Evolutionary conservation across 2,329 filamentous ascomycete species (phyloP).

Genomic region (Coleophoma eucalyptorum): DNA sequence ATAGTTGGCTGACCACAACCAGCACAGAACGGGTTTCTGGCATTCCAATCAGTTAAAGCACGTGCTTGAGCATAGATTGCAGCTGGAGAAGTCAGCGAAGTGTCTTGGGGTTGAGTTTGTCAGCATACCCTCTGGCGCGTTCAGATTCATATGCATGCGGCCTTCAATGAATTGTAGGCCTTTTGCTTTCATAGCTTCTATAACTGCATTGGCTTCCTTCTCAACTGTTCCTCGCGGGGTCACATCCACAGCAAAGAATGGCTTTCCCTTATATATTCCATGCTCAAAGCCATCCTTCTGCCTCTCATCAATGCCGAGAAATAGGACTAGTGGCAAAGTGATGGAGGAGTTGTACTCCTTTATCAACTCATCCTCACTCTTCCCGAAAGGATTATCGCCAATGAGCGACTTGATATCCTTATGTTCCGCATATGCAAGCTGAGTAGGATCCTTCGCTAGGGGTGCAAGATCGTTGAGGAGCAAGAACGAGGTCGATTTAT

Average conservation of each 20-base stretch:
- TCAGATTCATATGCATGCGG: constrained; percentile 46
- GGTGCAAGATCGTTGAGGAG: constrained; percentile 77
- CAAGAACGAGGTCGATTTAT: constrained; percentile 67
- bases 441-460: constrained; percentile 55
- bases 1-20: constrained; percentile 82
- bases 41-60: constrained; percentile 90
- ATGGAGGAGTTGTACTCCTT: constrained; percentile 69
- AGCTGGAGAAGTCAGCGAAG: constrained; percentile 44
- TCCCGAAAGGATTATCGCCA: constrained; percentile 66
- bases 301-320: constrained; percentile 77
- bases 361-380: constrained; percentile 69
- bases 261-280: constrained; percentile 71
- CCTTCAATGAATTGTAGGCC: constrained; percentile 66
- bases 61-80: constrained; percentile 88
- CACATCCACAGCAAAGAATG: constrained; percentile 88
- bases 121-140: constrained; percentile 41
- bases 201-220: constrained; percentile 57
- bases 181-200: constrained; percentile 53
- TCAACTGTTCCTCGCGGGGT: constrained; percentile 65
- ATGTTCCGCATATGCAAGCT: constrained; percentile 65
- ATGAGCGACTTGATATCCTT: constrained; percentile 68
- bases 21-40: constrained; percentile 85
- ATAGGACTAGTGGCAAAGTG: constrained; percentile 69
- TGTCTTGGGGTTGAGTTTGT: neutral
- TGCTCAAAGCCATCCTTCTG: constrained; percentile 42